Base-by-base conservation (phyloP, 106 monocot genomes). In the Allium fistulosum region DNA sequence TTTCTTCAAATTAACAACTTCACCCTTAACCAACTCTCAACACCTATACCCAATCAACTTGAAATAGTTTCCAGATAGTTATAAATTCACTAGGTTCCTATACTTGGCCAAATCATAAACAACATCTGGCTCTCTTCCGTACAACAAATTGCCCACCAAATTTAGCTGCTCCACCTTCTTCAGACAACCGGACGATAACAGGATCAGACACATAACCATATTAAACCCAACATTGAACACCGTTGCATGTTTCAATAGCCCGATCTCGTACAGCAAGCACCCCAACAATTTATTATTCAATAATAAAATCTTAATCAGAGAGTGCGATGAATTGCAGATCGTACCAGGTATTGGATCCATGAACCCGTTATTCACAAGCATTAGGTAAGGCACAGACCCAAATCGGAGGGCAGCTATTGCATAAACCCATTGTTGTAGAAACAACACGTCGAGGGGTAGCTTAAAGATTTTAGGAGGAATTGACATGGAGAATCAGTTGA, bases 341-440 rank as follows among this genome's bases (percentile, higher is more conserved):
- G 73, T 66, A 9, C 15, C 0, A 9, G 85, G 85, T 27, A 89
- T 82, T 2, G 69, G 58, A 17, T 81, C 85, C 8, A 77, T 85
- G 80, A 89, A 85, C 12, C 63, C 67, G 59, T 89, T 82, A 76
- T 89, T 85, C 9, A 85, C 89, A 26, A 85, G 69, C 18, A 77
- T 81, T 13, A 85, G 59, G 69, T 72, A 85, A 0, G 67, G 17
- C 17, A 80, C 51, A 49, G 10, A 2, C 85, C 80, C 52, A 82
- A 61, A 65, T 72, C 57, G 11, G 69, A 16, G 1, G 89, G 85
- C 7, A 89, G 64, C 0, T 62, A 11, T 50, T 68, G 56, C 66
- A 49, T 26, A 69, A 89, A 76, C 13, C 14, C 8, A 62, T 89
- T 82, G 76, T 88, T 70, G 78, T 87, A 87, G 62, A 65, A 82